phyloP scores from a whole-genome alignment of 1,284 basidiomycete genomes.

The Cerrena zonata region DNA sequence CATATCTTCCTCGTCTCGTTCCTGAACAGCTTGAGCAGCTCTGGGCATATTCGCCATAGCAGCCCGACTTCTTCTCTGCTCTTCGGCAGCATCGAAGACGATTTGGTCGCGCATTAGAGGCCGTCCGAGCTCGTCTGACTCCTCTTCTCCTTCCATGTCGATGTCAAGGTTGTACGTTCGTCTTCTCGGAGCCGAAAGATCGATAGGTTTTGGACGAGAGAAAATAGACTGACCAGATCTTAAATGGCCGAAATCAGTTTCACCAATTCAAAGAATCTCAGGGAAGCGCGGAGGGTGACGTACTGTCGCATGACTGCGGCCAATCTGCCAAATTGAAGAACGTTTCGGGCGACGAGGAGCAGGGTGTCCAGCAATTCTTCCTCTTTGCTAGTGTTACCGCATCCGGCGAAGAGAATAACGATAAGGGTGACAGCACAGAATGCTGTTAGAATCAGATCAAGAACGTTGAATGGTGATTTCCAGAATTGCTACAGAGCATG shows the following conservation, averaged over 20 bases:
- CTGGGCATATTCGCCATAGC: constrained; percentile 51
- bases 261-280: constrained; percentile 1
- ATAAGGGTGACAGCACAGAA: constrained; percentile 85
- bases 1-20: constrained; percentile 60
- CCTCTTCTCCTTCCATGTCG: constrained; percentile 66
- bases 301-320: constrained; percentile 88
- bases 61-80: constrained; percentile 27
- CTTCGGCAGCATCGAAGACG: constrained; percentile 44
- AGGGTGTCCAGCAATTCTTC: constrained; percentile 90
- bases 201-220: constrained; percentile 85
- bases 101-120: constrained; percentile 52
- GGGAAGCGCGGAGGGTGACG: constrained; percentile 26
- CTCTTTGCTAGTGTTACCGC: constrained; percentile 71
- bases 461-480: constrained; percentile 83
- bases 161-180: constrained; percentile 68
- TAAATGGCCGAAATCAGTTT: constrained; percentile 3
- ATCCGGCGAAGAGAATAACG: constrained; percentile 77
- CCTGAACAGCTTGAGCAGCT: constrained; percentile 45
- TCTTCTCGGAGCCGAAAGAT: constrained; percentile 69
- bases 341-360: constrained; percentile 82
- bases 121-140: constrained; percentile 46
- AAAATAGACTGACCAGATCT: constrained; percentile 94
- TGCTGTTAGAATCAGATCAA: constrained; percentile 78
- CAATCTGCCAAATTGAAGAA: constrained; percentile 84
- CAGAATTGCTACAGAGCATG: constrained; percentile 77